Conservation (phyloP, 768 basidiomycete genomes). For the Mycena albidolilacea region DNA sequence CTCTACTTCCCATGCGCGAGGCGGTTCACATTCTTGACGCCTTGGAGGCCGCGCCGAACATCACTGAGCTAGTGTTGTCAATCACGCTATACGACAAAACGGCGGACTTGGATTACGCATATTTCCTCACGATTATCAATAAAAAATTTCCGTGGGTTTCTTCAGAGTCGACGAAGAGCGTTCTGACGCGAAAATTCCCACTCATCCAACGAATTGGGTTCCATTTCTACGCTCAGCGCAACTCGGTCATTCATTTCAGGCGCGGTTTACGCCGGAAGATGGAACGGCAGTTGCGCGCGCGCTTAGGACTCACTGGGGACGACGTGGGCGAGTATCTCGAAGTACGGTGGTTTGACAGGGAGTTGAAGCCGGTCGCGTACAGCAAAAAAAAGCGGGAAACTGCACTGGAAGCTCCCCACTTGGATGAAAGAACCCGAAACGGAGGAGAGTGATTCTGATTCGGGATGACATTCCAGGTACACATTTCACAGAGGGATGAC, state of each 20-base stretch:
- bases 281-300: constrained; percentile 5
- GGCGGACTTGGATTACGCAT: too few species aligned
- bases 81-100: too few species aligned
- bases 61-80: too few species aligned
- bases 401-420: not conserved
- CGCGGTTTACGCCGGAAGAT: constrained; percentile 19
- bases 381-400: constrained; percentile 16
- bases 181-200: constrained; percentile 10
- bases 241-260: constrained; percentile 14
- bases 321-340: constrained; percentile 5
- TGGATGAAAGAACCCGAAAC: too few species aligned
- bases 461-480: too few species aligned
- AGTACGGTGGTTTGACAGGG: constrained; percentile 5
- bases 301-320: constrained; percentile 1
- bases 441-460: too few species aligned
- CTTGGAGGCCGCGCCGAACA: too few species aligned
- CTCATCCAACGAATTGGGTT: not conserved
- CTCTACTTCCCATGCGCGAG: too few species aligned
- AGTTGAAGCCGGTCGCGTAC: constrained; percentile 4
- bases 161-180: not conserved
- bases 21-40: too few species aligned
- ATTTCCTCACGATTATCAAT: not conserved
- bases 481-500: too few species aligned
- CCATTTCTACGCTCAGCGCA: not conserved
- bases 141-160: constrained; percentile 1